A percentile compares a stretch with the other conserved stretches of the same genome.
Conservation (phyloP, 805 yeast genomes). For the Kodamaea laetipori region DNA sequence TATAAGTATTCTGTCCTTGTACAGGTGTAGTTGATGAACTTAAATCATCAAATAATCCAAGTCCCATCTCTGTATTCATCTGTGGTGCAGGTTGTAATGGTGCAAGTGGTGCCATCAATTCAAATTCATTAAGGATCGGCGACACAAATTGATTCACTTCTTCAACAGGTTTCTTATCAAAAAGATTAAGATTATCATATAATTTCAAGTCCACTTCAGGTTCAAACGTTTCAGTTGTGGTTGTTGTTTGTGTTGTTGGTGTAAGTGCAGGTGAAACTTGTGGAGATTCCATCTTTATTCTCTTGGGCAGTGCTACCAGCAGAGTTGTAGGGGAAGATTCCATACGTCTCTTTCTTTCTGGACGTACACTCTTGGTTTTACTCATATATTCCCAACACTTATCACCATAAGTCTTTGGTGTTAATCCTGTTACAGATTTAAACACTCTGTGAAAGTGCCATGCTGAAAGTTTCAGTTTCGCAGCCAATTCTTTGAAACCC, state of each 20-base stretch:
- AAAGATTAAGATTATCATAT: conserved; percentile 2
- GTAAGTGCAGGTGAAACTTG: conserved; percentile 1
- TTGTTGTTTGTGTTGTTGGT: conserved; percentile 3
- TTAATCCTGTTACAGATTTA: conserved; percentile 80
- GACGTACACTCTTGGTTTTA: conserved; percentile 3
- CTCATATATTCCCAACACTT: conserved; percentile 67
- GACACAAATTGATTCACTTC: neutral
- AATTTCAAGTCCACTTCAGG: conserved; percentile 1
- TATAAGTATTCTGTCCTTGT: neutral
- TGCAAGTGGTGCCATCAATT: neutral
- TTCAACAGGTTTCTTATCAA: neutral
- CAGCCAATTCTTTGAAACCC: conserved; percentile 85
- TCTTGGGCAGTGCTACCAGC: conserved; percentile 13
- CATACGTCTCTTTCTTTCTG: neutral
- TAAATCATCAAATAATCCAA: neutral
- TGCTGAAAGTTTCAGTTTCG: conserved; percentile 78
- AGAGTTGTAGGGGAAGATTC: neutral
- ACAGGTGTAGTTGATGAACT: neutral
- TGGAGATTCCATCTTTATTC: conserved; percentile 16
- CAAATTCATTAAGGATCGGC: neutral
- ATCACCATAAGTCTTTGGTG: conserved; percentile 89
- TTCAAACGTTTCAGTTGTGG: neutral
- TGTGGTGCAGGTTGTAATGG: neutral
- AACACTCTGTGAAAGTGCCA: conserved; percentile 95
- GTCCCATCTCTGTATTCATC: neutral